Evolutionary conservation across 192 early-diverging fungal genomes (phyloP), one percentile per base, ranked within the genome.

Genomic region (Mortierella claussenii): DNA sequence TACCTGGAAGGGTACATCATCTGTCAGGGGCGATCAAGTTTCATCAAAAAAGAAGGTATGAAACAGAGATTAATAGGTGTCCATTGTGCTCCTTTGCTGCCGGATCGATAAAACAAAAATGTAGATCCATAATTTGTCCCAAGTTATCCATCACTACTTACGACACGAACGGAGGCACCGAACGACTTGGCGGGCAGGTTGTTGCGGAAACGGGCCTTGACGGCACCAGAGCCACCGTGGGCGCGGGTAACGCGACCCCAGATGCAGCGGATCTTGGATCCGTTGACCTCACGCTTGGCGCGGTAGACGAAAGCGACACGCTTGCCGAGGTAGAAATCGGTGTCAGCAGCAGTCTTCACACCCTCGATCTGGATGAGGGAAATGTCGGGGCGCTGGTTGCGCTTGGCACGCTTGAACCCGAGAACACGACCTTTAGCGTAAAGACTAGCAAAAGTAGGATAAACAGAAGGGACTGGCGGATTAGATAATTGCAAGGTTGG

Each of bases 251-350:
- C 82, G 60, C 94, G 91, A 55, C 98, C 97, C 98, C 96, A 99
- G 87, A 98, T 96, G 79, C 94, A 94, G 78, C 97, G 92, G 86
- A 99, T 89, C 80, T 93, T 89, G 85, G 91, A 90, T 79, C 96
- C 96, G 85, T 96, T 94, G 55, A 85, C 78, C 76, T 83, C 87
- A 52, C 91, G 86, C 82, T 95, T 89, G 56, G 95, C 96, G 62
- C 91, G 91, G 94, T 98, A 99, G 73, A 98, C 92, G 83, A 94
- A 98, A 55, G 97, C 96, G 69, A 99, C 88, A 81, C 94, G 94
- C 91, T 98, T 99, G 78, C 98, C 98, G 66, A 95, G 92, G 90
- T 99, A 99, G 90, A 97, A 99, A 55, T 87, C 83, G 74, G 96
- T 89, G 71, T 98, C 95, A 79, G 92, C 85, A 85, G 90, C 87